Base-by-base conservation (phyloP, 495 filamentous ascomycete species). In the Penicillium cinerascens region DNA sequence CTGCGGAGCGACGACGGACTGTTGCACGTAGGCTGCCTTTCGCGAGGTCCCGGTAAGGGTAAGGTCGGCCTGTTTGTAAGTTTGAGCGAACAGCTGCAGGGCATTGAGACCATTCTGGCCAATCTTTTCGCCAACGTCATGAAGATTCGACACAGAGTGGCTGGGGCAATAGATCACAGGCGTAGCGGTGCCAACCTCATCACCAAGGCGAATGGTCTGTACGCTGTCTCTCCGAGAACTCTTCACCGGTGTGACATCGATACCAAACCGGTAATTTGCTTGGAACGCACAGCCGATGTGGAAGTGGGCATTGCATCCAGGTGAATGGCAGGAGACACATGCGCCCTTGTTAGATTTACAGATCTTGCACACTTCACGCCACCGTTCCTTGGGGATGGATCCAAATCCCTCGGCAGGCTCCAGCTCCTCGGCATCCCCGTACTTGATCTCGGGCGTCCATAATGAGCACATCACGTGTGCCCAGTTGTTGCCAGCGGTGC, bases 401-500 rank as follows among this genome's bases (percentile, higher is more conserved):
- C 82, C 87, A 55, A 99, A 89, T 37, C 93, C 92, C 74, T 99
- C 93, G 3, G 87, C 87, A 17, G 88, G 83, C 51, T 89, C 86
- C 17, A 99, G 73, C 6, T 85, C 82, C 52, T 86, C 83, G 18
- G 91, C 86, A 63, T 88, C 87, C 21, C 85, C 88, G 65, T 95
- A 97, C 62, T 90, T 95, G 57, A 96, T 84, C 61, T 97, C 93
- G 0, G 91, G 88, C 9, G 85, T 89, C 85, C 87, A 97, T 26
- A 97, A 75, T 4, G 93, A 91, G 60, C 93, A 99, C 38, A 84
- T 81, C 23, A 97, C 89, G 63, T 99, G 93, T n/a, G 95, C 88
- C 93, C 93, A 99, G 60, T 97, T 97, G 69, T 97, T 97, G 51
- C 89, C 87, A 8, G 86, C 83, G 0, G 93, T 99, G 25, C 88